Conservation (phyloP, 1,139 yeast genomes). For the Scheffersomyces quercinus region DNA sequence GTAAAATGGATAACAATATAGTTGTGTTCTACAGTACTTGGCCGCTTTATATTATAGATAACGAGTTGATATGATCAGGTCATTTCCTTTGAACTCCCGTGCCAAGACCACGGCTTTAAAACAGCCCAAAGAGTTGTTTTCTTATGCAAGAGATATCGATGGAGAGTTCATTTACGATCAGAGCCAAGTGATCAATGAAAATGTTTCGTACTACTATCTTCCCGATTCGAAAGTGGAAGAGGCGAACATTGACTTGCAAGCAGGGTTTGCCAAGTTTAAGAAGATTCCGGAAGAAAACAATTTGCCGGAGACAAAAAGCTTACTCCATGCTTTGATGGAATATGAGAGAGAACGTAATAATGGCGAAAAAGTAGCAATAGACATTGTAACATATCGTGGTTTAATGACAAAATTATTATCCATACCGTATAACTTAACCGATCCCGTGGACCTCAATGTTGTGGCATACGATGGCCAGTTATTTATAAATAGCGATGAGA, state of each 20-base stretch:
- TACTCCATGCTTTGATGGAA: slow-evolving; percentile 54
- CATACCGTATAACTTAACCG: slow-evolving; percentile 56
- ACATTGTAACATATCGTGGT: slow-evolving; percentile 83
- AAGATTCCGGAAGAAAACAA: slow-evolving; percentile 55
- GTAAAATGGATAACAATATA: background rate
- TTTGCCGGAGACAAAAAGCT: slow-evolving; percentile 56
- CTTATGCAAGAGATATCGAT: slow-evolving; percentile 58
- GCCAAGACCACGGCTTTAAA: slow-evolving; percentile 56
- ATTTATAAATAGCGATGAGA: slow-evolving; percentile 69
- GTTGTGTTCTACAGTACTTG: too few species aligned
- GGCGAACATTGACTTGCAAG: slow-evolving; percentile 55
- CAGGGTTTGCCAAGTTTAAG: slow-evolving; percentile 62
- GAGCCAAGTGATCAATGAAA: slow-evolving; percentile 44
- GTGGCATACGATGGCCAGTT: slow-evolving; percentile 77
- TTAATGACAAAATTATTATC: slow-evolving; percentile 68
- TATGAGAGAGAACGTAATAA: slow-evolving; percentile 50
- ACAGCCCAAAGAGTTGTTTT: slow-evolving; percentile 73
- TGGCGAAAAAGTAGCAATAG: slow-evolving; percentile 52
- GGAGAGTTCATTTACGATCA: slow-evolving; percentile 43
- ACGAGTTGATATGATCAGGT: slow-evolving; percentile 21
- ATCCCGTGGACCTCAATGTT: slow-evolving; percentile 64
- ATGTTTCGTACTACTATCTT: slow-evolving; percentile 67
- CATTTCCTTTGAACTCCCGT: slow-evolving; percentile 48
- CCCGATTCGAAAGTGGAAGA: slow-evolving; percentile 65
- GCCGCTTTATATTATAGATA: background rate